These are phyloP conservation scores for Populus hybrid DNA, from an alignment of 441 rosid species.

Conservation along the genomic window DNA sequence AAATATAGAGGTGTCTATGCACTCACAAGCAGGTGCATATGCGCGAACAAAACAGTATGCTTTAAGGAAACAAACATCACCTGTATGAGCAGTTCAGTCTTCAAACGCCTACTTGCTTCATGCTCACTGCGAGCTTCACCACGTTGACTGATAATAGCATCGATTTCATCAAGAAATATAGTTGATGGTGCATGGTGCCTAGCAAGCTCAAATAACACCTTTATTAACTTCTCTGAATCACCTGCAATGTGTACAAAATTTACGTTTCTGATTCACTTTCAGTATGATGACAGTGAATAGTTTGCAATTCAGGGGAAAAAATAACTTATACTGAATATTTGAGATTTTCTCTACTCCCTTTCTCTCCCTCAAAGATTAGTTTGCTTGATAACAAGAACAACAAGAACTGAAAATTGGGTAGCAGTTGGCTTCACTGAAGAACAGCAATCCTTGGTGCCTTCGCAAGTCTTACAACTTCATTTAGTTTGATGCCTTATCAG, in stretches of 20 bases:
- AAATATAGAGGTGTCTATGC: neutral
- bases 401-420: neutral
- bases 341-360: neutral
- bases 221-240: constrained; percentile 91
- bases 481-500: neutral
- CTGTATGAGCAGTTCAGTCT: constrained; percentile 96
- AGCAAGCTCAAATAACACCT: constrained; percentile 91
- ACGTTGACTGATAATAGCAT: constrained; percentile 93
- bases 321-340: neutral
- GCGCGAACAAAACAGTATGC: neutral
- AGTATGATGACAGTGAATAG: neutral
- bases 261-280: neutral
- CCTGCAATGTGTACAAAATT: constrained; percentile 44
- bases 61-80: constrained; percentile 35
- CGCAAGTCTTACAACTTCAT: too few species aligned
- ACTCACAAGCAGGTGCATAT: neutral
- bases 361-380: neutral
- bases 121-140: constrained; percentile 96
- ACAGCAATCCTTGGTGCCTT: too few species aligned
- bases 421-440: neutral
- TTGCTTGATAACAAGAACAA: neutral
- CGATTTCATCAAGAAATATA: constrained; percentile 94
- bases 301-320: neutral
- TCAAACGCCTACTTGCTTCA: constrained; percentile 98
- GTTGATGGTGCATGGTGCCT: constrained; percentile 97